phyloP scores from a whole-genome alignment of 108 stramenopile species.

The Craspedostauros australis region DNA sequence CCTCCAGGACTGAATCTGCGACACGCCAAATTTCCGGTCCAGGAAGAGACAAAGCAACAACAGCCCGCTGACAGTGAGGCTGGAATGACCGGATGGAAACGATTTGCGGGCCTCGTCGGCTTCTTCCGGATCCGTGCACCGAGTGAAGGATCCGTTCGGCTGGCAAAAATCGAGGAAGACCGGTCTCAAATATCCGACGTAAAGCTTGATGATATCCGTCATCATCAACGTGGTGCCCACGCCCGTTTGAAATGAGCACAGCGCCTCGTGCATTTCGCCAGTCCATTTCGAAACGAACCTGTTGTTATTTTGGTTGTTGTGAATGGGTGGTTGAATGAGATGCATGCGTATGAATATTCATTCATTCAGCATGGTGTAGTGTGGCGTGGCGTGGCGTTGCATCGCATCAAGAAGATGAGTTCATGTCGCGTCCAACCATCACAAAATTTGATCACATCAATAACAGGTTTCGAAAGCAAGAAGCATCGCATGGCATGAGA shows the following conservation, averaged over 20 bases:
- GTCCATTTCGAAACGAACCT: background rate
- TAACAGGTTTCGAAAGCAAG: too few species aligned
- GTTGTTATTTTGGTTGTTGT: background rate
- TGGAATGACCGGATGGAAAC: constrained; percentile 56
- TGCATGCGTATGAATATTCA: constrained; percentile 1
- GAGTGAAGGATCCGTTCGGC: constrained; percentile 27
- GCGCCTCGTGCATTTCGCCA: constrained; percentile 23
- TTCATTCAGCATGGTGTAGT: background rate
- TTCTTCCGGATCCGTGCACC: constrained; percentile 12
- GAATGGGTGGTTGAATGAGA: background rate
- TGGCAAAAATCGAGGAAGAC: constrained; percentile 44
- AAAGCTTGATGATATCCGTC: constrained; percentile 35
- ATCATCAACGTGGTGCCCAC: constrained; percentile 23
- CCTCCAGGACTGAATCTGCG: background rate
- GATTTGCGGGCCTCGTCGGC: constrained; percentile 20
- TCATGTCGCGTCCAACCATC: background rate
- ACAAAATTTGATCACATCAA: too few species aligned
- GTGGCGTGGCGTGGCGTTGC: background rate
- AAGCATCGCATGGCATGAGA: too few species aligned
- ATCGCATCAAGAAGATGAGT: background rate
- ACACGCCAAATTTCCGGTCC: constrained; percentile 20
- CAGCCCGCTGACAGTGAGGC: constrained; percentile 38
- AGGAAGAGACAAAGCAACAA: constrained; percentile 33
- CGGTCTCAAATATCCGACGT: constrained; percentile 53
- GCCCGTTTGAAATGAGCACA: constrained; percentile 32